phyloP scores from a whole-genome alignment of 2,329 filamentous ascomycete genomes.

The Thelonectria discophora region DNA sequence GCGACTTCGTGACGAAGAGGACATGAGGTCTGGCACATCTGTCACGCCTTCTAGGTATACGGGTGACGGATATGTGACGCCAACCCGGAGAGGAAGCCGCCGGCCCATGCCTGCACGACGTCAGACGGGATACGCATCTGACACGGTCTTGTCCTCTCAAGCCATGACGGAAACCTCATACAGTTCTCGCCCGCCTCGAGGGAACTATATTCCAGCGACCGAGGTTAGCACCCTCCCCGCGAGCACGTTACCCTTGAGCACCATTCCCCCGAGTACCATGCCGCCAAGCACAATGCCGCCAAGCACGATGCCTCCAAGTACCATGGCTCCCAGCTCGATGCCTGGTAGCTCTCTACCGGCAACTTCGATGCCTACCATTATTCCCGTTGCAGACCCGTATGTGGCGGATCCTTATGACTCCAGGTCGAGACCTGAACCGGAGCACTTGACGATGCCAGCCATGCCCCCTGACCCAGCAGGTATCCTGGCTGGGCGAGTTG shows the following conservation, averaged over 20 bases:
- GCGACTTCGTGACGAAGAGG: slow-evolving; percentile 59
- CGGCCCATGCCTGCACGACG: slow-evolving; percentile 45
- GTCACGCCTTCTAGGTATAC: slow-evolving; percentile 67
- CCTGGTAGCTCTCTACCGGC: slow-evolving; percentile 2
- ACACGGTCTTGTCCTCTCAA: slow-evolving; percentile 42
- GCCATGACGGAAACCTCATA: slow-evolving; percentile 48
- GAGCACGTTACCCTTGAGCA: slow-evolving; percentile 27
- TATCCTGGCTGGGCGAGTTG: slow-evolving; percentile 38
- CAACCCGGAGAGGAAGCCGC: slow-evolving; percentile 51
- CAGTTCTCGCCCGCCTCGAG: slow-evolving; percentile 41
- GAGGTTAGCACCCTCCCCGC: slow-evolving; percentile 21
- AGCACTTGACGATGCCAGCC: slow-evolving; percentile 59
- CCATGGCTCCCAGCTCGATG: slow-evolving; percentile 17
- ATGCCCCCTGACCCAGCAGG: slow-evolving; percentile 64
- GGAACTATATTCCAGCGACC: slow-evolving; percentile 38
- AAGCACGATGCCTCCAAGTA: slow-evolving; percentile 24
- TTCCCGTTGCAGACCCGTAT: slow-evolving; percentile 31
- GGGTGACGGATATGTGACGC: slow-evolving; percentile 69
- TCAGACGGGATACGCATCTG: slow-evolving; percentile 42
- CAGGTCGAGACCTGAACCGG: slow-evolving; percentile 52
- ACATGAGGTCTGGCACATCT: slow-evolving; percentile 66
- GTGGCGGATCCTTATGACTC: slow-evolving; percentile 43
- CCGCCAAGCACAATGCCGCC: slow-evolving; percentile 14
- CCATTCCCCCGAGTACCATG: slow-evolving; percentile 19
- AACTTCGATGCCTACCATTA: slow-evolving; percentile 33